Evolutionary conservation across 2,329 filamentous ascomycete species (phyloP), one percentile per base, ranked within the genome.

Genomic region (Pyrenophora graminea): DNA sequence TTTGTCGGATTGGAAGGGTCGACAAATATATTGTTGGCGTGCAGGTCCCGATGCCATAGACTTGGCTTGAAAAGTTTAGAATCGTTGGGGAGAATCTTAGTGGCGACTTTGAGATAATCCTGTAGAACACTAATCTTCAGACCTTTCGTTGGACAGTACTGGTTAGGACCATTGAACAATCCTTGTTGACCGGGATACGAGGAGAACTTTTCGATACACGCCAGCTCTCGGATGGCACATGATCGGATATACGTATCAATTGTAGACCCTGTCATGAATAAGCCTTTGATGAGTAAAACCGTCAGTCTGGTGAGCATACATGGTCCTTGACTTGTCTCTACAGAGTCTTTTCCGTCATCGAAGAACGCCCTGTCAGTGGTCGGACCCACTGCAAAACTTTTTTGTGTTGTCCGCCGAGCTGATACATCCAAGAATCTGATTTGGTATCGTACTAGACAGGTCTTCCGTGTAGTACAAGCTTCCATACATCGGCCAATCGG

Each of bases 31-130:
- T 32, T 41, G 12, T 21, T 12, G n/a, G 2, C 27, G 12, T 41
- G 39, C 8, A 41, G 15, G 13, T 41, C 39, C 9, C 6, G 5
- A 6, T 41, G 39, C 27, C 39, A 41, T 12, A 32, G 27, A 15
- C n/a, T 63, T 10, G 63, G 59, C 30, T 55, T 58, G 41, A 54
- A 56, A 18, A 66, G 48, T 5, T 39, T 55, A 27, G 53, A 34
- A 39, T 56, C 48, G 25, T 62, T 60, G 3, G 65, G 62, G 3
- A 68, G 47, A 40, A 67, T 63, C 31, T 62, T 39, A 34, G 42
- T 58, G 39, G 54, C 51, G 36, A 68, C 53, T 51, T 64, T 66
- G 18, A 64, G 55, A 44, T 65, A 69, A 48, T 67, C 59, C 30
- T 59, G 55, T 32, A 67, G 50, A 21, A 62, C 62, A 45, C 45